Base-by-base conservation (phyloP, 2,329 filamentous ascomycete genomes). In the Neurospora sp. region DNA sequence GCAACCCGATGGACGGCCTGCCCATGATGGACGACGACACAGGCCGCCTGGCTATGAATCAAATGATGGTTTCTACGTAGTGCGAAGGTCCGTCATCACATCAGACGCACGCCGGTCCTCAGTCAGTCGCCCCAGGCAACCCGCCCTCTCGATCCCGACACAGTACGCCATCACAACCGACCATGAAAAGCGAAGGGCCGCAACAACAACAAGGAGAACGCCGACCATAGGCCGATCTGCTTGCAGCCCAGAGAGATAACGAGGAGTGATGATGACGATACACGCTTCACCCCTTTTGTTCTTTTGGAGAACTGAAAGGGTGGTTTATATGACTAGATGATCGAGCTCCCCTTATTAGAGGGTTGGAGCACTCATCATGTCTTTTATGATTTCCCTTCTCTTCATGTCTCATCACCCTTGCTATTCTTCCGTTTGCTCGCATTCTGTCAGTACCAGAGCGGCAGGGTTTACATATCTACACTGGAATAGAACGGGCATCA, bases 21-120 rank as follows among this genome's bases (percentile, higher is more conserved):
- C 73, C 71, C n/a, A 75, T 77, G 74, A 76, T 77, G 74, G 75
- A 76, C 13, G 74, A 77, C 68, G 76, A 76, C 38, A 66, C 73
- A 11, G 68, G 71, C 66, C 72, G 73, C 8, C 67, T 76, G 66
- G 70, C 69, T 9, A 73, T 75, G 73, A 75, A 62, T 62, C 52
- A 62, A 36, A 62, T 62, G 52, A 62, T 62, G 52, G 52, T 62
- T 69, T 62, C 52, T 62, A 62, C 52, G 52, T 62, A 62, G 28
- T 33, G 52, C 52, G 52, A 36, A 62, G 52, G 52, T n/a, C 52
- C 52, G 28, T 62, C 52, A 62, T 62, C 52, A 62, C 23, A 33
- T 62, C 52, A 62, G 23, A 62, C 52, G 52, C 52, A 62, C 52
- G 52, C 52, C 52, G 52, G 52, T 62, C 28, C 52, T 62, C 52